phyloP scores from a whole-genome alignment of 352 stramenopile genomes.

The Blastocystis sp. region DNA sequence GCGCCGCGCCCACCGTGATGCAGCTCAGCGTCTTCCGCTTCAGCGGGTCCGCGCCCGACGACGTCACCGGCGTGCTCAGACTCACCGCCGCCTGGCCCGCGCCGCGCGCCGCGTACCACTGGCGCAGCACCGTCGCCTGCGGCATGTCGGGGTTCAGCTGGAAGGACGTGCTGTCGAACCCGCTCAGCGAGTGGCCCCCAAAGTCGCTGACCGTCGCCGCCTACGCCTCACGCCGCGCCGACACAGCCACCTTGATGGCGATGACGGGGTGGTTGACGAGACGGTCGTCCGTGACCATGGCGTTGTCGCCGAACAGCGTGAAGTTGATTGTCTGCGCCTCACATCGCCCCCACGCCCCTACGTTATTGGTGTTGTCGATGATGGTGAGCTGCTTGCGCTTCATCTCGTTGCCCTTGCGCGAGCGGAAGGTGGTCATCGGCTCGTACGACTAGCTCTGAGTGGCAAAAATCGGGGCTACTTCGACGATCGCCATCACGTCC shows the following conservation, averaged over 20 bases:
- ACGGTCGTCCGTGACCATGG: constrained; percentile 50
- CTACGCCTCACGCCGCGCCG: not conserved
- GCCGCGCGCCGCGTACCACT: constrained; percentile 27
- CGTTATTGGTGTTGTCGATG: constrained; percentile 45
- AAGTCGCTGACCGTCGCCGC: constrained; percentile 54
- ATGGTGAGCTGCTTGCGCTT: constrained; percentile 40
- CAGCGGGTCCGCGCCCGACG: constrained; percentile 24
- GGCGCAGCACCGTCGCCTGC: not conserved
- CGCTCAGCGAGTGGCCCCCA: constrained; percentile 43
- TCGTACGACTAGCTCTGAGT: constrained; percentile 15
- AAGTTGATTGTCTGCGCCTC: constrained; percentile 18
- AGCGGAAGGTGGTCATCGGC: constrained; percentile 48
- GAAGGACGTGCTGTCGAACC: constrained; percentile 51
- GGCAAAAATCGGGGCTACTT: not conserved
- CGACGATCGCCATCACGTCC: constrained; percentile 57
- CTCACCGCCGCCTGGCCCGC: not conserved
- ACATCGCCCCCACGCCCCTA: not conserved
- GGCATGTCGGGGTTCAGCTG: constrained; percentile 36
- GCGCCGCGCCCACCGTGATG: not conserved
- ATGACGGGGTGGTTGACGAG: constrained; percentile 38
- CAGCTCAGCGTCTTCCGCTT: constrained; percentile 24
- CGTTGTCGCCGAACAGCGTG: constrained; percentile 53
- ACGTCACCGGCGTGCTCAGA: constrained; percentile 18
- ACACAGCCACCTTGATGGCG: constrained; percentile 18
- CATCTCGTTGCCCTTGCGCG: constrained; percentile 64